These are phyloP conservation scores for Venturia carpophila DNA, from an alignment of 2,329 filamentous ascomycete genomes.

Conservation along the genomic window DNA sequence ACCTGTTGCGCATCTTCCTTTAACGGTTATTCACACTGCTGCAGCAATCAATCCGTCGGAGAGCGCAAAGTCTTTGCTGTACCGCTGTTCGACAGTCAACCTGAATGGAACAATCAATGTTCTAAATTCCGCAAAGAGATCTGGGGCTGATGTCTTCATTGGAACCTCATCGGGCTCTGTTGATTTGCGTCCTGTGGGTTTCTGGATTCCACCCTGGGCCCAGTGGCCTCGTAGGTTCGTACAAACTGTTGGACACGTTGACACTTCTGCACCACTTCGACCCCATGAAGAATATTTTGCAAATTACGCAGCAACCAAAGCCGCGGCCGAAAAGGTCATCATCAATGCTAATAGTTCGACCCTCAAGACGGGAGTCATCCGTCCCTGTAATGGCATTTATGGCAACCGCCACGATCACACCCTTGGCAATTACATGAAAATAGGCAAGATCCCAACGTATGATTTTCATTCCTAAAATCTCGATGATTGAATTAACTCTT, in stretches of 20 bases:
- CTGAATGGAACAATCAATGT: constrained; percentile 44
- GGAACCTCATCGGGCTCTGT: constrained; percentile 47
- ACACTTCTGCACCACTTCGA: constrained; percentile 32
- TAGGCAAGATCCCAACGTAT: constrained; percentile 15
- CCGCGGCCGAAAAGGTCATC: constrained; percentile 45
- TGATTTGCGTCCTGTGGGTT: constrained; percentile 35
- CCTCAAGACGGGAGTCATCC: constrained; percentile 48
- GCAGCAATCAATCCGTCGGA: constrained; percentile 47
- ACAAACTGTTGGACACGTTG: constrained; percentile 37
- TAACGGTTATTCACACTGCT: constrained; percentile 53
- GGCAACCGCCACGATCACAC: constrained; percentile 39
- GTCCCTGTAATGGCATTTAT: constrained; percentile 48
- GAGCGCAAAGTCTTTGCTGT: constrained; percentile 39
- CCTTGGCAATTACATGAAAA: constrained; percentile 11
- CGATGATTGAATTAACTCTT: constrained; percentile 32
- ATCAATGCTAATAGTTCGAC: constrained; percentile 35
- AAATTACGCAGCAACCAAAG: constrained; percentile 46
- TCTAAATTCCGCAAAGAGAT: constrained; percentile 39
- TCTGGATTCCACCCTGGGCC: constrained; percentile 40
- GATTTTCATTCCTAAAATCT: not conserved
- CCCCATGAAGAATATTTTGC: constrained; percentile 37
- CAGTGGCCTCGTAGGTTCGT: constrained; percentile 33
- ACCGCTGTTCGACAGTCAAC: constrained; percentile 43
- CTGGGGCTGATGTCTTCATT: constrained; percentile 45
- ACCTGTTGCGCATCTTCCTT: constrained; percentile 36